These are phyloP conservation scores for Cantharellus anzutake DNA, from an alignment of 768 basidiomycete species.

Conservation along the genomic window DNA sequence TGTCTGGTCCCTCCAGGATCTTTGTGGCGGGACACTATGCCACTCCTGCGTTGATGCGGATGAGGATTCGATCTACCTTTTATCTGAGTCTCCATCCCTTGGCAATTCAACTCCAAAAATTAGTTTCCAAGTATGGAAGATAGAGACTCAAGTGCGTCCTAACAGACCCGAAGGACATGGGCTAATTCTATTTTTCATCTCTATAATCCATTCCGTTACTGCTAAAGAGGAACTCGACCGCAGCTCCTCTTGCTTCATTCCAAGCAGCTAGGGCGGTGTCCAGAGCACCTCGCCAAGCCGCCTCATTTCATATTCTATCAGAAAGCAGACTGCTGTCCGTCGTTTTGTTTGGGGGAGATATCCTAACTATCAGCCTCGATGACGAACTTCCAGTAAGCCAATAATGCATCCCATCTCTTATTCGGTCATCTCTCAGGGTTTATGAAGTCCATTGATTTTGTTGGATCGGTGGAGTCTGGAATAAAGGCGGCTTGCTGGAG, in stretches of 20 bases:
- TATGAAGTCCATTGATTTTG: slow-evolving; percentile 41
- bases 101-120: no score
- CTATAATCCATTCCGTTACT: no score
- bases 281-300: not conserved
- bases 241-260: not conserved
- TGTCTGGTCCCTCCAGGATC: no score
- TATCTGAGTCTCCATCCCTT: no score
- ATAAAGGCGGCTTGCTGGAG: slow-evolving; percentile 75
- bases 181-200: no score
- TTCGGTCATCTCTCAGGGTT: slow-evolving; percentile 3
- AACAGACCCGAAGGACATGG: no score
- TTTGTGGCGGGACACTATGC: no score
- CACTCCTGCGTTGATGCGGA: no score
- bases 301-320: slow-evolving; percentile 48
- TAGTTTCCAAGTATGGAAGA: no score
- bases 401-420: slow-evolving; percentile 6
- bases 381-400: slow-evolving; percentile 6
- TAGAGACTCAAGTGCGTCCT: no score
- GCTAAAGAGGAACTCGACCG: no score
- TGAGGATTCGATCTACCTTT: no score
- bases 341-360: slow-evolving; percentile 65
- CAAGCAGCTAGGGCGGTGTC: not conserved
- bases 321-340: slow-evolving; percentile 50
- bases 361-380: slow-evolving; percentile 40
- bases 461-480: slow-evolving; percentile 74